phyloP scores from a whole-genome alignment of 768 basidiomycete genomes.

The Artomyces pyxidatus region DNA sequence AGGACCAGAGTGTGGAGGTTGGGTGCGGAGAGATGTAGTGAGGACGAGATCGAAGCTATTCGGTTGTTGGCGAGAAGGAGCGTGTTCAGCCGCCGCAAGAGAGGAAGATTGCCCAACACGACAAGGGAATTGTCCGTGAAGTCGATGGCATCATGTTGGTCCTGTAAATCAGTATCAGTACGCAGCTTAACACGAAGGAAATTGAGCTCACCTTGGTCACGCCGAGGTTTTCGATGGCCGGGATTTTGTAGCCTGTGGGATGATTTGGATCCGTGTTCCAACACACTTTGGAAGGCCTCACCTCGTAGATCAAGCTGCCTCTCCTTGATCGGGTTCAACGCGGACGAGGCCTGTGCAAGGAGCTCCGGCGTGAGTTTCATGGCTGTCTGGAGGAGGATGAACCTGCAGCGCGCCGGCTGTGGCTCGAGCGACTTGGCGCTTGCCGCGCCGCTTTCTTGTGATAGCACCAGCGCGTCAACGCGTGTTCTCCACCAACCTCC shows the following conservation, averaged over 20 bases:
- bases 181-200: constrained; percentile 9
- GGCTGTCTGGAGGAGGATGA: constrained; percentile 12
- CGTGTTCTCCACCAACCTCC: constrained; percentile 18
- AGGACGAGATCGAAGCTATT: constrained; percentile 73
- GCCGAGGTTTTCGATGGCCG: constrained; percentile 93
- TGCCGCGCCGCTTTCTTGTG: constrained; percentile 5
- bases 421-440: not conserved
- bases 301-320: constrained; percentile 90
- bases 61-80: constrained; percentile 88
- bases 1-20: constrained; percentile 79
- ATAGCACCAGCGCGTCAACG: constrained; percentile 12
- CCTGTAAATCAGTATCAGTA: constrained; percentile 34
- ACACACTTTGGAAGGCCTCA: constrained; percentile 29
- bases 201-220: constrained; percentile 63
- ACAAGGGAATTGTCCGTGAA: constrained; percentile 87
- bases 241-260: constrained; percentile 79
- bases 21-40: constrained; percentile 75
- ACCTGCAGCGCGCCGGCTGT: constrained; percentile 2
- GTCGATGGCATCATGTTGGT: constrained; percentile 92
- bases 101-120: constrained; percentile 76
- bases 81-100: constrained; percentile 76
- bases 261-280: no score
- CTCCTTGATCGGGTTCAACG: constrained; percentile 78
- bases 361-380: constrained; percentile 96
- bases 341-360: constrained; percentile 70